Conservation (phyloP, 2,329 filamentous ascomycete genomes). For the Lasiodiplodia theobromae region DNA sequence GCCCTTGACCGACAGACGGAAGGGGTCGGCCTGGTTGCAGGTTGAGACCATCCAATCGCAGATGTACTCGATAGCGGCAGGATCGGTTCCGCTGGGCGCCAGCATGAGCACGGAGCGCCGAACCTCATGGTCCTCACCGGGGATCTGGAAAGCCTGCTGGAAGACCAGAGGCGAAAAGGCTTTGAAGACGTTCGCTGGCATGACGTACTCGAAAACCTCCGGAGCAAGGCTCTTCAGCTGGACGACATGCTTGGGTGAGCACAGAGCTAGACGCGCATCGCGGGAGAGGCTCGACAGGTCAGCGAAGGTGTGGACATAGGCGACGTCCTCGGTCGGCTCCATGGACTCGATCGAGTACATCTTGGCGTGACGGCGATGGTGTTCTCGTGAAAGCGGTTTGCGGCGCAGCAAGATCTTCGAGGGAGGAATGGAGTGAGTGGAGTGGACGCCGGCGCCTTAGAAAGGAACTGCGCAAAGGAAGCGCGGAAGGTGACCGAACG, state of each 20-base stretch:
- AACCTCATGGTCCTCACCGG: neutral
- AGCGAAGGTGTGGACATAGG: neutral
- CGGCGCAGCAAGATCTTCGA: neutral
- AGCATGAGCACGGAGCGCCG: neutral
- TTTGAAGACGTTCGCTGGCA: neutral
- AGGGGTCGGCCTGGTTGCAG: neutral
- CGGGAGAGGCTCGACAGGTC: neutral
- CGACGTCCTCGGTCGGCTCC: neutral
- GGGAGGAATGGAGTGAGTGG: neutral
- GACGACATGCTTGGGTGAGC: neutral
- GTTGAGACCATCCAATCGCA: constrained; percentile 3
- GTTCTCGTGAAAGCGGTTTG: neutral
- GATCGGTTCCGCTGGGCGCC: neutral
- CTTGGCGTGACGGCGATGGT: neutral
- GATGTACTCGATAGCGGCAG: neutral
- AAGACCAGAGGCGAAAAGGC: neutral
- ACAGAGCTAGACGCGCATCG: neutral
- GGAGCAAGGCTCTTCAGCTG: neutral
- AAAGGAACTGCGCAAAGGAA: neutral
- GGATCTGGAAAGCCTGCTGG: neutral
- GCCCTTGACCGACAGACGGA: neutral
- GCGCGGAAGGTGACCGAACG: neutral
- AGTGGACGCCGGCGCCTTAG: neutral
- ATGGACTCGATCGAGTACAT: neutral
- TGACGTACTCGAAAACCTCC: neutral